A percentile compares a stretch with the other conserved stretches of the same genome.
These are phyloP conservation scores for Annona squamosa DNA, from an alignment of 164 flowering plant species.

Conservation along the genomic window DNA sequence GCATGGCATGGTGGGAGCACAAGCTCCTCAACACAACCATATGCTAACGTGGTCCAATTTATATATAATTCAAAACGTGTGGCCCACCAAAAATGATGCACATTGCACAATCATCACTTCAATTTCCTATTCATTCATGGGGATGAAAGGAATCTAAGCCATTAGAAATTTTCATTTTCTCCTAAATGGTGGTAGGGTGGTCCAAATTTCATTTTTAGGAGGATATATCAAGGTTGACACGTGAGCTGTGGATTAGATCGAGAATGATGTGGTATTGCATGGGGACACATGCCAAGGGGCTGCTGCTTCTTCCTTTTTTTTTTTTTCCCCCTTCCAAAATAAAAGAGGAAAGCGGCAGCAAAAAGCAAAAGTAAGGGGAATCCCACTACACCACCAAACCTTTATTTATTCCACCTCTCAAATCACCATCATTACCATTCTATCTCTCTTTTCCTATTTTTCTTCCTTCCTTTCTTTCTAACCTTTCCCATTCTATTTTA, in stretches of 20 bases:
- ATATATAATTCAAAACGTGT: not conserved
- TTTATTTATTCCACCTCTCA: constrained; percentile 13
- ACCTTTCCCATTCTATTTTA: constrained; percentile 1
- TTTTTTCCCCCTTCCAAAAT: not conserved
- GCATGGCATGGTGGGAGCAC: not conserved
- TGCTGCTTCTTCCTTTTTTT: too few relatives aligned
- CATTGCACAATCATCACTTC: too few relatives aligned
- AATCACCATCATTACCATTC: constrained; percentile 1
- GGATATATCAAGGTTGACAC: not conserved
- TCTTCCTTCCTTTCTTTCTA: not conserved
- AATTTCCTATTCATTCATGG: too few relatives aligned
- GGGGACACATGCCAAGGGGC: not conserved
- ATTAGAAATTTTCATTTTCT: not conserved
- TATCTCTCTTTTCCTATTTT: not conserved
- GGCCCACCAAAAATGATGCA: not conserved
- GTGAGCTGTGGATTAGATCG: not conserved
- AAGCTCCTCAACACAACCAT: not conserved
- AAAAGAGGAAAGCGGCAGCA: constrained; percentile 8
- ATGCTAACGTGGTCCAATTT: not conserved
- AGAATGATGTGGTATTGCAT: not conserved
- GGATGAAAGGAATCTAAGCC: not conserved
- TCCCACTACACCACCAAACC: constrained; percentile 12
- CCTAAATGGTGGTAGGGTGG: too few relatives aligned
- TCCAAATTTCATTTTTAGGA: not conserved
- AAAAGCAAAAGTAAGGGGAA: constrained; percentile 9